Percentiles rank a stretch among this genome's conserved stretches.
Conservation (phyloP, 78 protist genomes). For the Dictyostelium citrinum region DNA sequence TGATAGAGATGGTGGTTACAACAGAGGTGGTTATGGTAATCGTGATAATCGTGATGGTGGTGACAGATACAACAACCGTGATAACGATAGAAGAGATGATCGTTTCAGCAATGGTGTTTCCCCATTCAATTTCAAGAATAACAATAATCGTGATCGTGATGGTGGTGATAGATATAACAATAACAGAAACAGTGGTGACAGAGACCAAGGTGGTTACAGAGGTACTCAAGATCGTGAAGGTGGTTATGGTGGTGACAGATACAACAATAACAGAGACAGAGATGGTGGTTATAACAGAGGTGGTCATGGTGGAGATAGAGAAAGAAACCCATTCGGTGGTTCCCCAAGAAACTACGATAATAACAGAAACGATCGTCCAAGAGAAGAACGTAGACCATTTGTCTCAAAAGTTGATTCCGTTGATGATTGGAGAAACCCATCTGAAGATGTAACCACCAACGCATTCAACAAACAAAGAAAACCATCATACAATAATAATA, state of each 20-base stretch:
- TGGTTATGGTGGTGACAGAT: neutral
- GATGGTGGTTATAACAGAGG: neutral
- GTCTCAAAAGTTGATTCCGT: conserved; percentile 24
- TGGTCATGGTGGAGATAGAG: conserved; percentile 29
- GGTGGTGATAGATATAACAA: conserved; percentile 14
- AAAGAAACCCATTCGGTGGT: neutral
- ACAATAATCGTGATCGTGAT: neutral
- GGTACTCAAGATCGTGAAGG: neutral
- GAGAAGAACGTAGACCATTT: conserved; percentile 5
- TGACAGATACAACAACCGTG: conserved; percentile 15
- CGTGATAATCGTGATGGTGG: neutral
- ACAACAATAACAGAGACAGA: neutral
- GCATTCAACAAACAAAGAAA: conserved; percentile 29
- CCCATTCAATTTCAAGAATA: conserved; percentile 34
- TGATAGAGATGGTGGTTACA: conserved; percentile 21
- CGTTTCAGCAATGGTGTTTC: conserved; percentile 32
- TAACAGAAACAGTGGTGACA: neutral
- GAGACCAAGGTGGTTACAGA: conserved; percentile 5
- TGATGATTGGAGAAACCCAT: conserved; percentile 65
- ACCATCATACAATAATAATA: neutral
- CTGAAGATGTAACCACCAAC: conserved; percentile 12
- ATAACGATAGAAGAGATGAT: conserved; percentile 29
- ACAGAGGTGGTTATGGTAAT: conserved; percentile 20
- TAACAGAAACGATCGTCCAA: neutral
- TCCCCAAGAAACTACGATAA: neutral